A percentile compares a stretch with the other conserved stretches of the same genome.
These are phyloP conservation scores for Solanum aculeatissimum DNA, from an alignment of 305 asterid genomes.

Conservation along the genomic window DNA sequence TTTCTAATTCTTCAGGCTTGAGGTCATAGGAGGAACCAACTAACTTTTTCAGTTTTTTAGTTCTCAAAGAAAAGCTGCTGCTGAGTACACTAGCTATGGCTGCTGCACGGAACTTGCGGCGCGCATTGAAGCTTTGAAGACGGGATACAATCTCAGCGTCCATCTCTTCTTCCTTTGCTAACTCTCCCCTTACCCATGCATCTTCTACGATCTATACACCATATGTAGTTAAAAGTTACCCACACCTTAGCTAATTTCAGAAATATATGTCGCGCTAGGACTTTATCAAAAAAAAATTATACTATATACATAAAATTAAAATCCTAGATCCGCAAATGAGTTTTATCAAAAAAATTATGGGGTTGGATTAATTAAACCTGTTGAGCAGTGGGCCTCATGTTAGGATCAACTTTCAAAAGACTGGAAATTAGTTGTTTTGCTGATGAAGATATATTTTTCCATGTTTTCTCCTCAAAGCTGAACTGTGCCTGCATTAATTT, in stretches of 20 bases:
- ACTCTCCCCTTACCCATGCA: conserved; percentile 74
- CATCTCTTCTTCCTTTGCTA: conserved; percentile 71
- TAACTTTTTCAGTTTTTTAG: conserved; percentile 53
- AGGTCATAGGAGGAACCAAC: conserved; percentile 65
- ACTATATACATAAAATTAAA: too few relatives aligned
- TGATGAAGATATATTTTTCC: conserved; percentile 75
- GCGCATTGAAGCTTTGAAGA: conserved; percentile 59
- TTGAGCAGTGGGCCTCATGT: conserved; percentile 58
- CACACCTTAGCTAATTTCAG: background rate
- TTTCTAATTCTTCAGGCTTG: conserved; percentile 64
- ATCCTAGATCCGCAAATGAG: too few relatives aligned
- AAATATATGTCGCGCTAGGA: too few relatives aligned
- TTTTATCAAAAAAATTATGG: background rate
- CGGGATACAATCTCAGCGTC: conserved; percentile 72
- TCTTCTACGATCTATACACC: conserved; percentile 49
- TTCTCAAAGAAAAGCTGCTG: conserved; percentile 60
- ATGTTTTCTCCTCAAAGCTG: conserved; percentile 80
- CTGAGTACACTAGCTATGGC: conserved; percentile 80
- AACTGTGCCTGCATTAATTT: conserved; percentile 40
- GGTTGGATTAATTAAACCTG: too few relatives aligned
- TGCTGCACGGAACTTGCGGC: conserved; percentile 80
- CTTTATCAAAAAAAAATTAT: too few relatives aligned
- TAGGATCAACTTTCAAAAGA: conserved; percentile 63
- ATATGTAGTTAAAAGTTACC: background rate
- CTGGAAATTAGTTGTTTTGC: conserved; percentile 56